phyloP scores from a whole-genome alignment of 2,329 filamentous ascomycete genomes.

The Hymenoscyphus occultus region DNA sequence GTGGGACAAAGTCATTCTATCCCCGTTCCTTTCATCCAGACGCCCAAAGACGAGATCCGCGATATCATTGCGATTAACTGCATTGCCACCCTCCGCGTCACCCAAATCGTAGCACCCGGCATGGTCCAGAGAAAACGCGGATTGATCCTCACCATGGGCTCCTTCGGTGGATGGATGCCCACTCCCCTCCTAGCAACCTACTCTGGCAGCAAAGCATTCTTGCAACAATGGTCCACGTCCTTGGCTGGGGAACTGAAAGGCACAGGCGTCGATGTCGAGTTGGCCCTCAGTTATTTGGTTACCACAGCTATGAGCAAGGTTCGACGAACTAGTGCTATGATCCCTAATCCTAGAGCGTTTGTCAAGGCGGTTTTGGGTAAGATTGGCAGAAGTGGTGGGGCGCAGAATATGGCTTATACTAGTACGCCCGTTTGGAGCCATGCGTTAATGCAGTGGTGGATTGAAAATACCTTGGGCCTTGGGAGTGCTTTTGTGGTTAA shows the following conservation, averaged over 20 bases:
- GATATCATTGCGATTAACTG: slow-evolving; percentile 97
- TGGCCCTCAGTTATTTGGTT: slow-evolving; percentile 88
- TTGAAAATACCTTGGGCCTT: slow-evolving; percentile 59
- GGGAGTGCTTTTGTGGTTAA: slow-evolving; percentile 55
- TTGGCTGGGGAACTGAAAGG: slow-evolving; percentile 79
- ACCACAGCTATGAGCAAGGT: slow-evolving; percentile 98
- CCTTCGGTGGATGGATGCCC: slow-evolving; percentile 88
- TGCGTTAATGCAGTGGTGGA: slow-evolving; percentile 79
- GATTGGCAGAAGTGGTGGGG: slow-evolving; percentile 73
- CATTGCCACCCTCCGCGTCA: slow-evolving; percentile 82
- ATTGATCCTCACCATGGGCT: slow-evolving; percentile 94
- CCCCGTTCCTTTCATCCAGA: slow-evolving; percentile 83
- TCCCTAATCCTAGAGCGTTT: slow-evolving; percentile 80
- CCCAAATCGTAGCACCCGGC: slow-evolving; percentile 77
- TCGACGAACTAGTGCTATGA: slow-evolving; percentile 69
- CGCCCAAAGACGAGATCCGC: slow-evolving; percentile 73
- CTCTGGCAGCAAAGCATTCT: slow-evolving; percentile 95
- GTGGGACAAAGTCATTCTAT: slow-evolving; percentile 93
- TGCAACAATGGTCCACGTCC: slow-evolving; percentile 92
- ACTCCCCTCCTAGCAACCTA: slow-evolving; percentile 93
- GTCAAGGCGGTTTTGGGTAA: slow-evolving; percentile 76
- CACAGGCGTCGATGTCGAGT: slow-evolving; percentile 81
- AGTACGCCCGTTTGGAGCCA: slow-evolving; percentile 95
- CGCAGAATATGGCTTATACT: slow-evolving; percentile 75
- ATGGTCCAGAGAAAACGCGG: slow-evolving; percentile 83